Evolutionary conservation across 2,329 filamentous ascomycete genomes (phyloP).

Genomic region (Arthrobotrys conoides): DNA sequence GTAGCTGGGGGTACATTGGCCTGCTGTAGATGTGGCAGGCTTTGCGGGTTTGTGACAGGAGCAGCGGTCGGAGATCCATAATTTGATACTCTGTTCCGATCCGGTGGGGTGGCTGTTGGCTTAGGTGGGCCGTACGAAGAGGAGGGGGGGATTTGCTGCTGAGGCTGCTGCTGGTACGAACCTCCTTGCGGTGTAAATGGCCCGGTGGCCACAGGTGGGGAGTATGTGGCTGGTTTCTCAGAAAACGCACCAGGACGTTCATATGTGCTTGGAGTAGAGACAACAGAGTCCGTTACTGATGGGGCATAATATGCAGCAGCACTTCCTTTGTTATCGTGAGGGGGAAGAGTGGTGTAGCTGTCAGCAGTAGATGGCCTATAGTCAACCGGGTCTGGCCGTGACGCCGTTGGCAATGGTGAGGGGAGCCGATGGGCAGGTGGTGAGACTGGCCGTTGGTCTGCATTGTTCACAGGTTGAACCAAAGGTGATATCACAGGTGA

Average conservation of each 20-base stretch:
- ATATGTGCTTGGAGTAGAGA: slow-evolving; percentile 47
- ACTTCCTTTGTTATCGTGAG: slow-evolving; percentile 9
- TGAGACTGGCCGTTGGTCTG: slow-evolving; percentile 52
- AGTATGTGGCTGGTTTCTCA: slow-evolving; percentile 34
- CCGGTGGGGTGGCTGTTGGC: slow-evolving; percentile 17
- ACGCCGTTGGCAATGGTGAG: slow-evolving; percentile 38
- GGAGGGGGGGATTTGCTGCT: slow-evolving; percentile 20
- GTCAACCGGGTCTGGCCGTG: slow-evolving; percentile 6
- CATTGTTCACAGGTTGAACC: slow-evolving; percentile 37
- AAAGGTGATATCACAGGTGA: slow-evolving; percentile 56
- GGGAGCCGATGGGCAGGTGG: slow-evolving; percentile 55
- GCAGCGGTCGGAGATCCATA: slow-evolving; percentile 9
- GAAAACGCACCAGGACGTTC: slow-evolving; percentile 44
- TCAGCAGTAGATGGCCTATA: slow-evolving; percentile 15
- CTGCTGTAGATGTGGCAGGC: background rate
- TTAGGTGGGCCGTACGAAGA: slow-evolving; percentile 35
- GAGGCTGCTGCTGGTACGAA: slow-evolving; percentile 50
- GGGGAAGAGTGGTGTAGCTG: slow-evolving; percentile 20
- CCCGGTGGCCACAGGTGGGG: slow-evolving; percentile 45
- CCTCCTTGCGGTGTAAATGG: slow-evolving; percentile 48
- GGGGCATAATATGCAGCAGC: slow-evolving; percentile 36
- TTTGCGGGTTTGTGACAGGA: background rate
- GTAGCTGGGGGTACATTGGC: slow-evolving; percentile 12
- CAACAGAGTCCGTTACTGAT: slow-evolving; percentile 48
- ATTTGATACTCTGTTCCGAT: slow-evolving; percentile 8